Base-by-base conservation (phyloP, 2,329 filamentous ascomycete species). In the Talaromyces sp. region DNA sequence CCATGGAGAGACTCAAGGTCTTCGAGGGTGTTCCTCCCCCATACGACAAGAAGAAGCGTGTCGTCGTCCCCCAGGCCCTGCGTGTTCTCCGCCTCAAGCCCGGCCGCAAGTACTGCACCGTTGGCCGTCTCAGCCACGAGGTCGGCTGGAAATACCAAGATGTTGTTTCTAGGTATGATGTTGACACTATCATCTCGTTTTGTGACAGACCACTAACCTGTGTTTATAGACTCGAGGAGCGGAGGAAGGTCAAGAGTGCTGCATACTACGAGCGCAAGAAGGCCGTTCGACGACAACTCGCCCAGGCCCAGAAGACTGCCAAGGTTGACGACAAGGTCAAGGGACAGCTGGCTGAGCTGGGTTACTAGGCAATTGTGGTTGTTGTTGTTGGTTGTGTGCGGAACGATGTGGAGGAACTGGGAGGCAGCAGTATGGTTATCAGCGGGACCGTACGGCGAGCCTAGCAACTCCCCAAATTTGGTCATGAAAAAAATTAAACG, bases 261-360 rank as follows among this genome's bases (percentile, higher is more conserved):
- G 95, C 95, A 80, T 99, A 97, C 90, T 98, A 98, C 88, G 93
- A 96, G 87, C 92, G 93, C 88, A 99, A 98, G 95, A 96, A 96
- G 92, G 87, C 92, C 72, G 90, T 90, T 73, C 87, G 89, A 80
- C 91, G 90, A 86, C 91, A 96, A 85, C 84, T 97, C 73, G 85
- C 88, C 72, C 91, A 96, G 79, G 93, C 93, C 74, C 90, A 96
- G 89, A 93, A 93, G 89, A 90, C 84, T 80, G 91, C 92, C 72
- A 88, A 86, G 79, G 87, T 93, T 80, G 89, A 93, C 83, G 83
- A 85, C 78, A 92, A 95, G 87, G 91, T 89, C 79, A 86, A 88
- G 82, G 85, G 89, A 85, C 88, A 95, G 82, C 89, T 98, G 79
- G 90, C 90, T 82, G 83, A 88, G 76, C 92, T 85, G 83, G 93